Percentiles rank a stretch among this genome's conserved stretches.
phyloP scores from a whole-genome alignment of 163 green algal genomes.

The Picocystis sp. region DNA sequence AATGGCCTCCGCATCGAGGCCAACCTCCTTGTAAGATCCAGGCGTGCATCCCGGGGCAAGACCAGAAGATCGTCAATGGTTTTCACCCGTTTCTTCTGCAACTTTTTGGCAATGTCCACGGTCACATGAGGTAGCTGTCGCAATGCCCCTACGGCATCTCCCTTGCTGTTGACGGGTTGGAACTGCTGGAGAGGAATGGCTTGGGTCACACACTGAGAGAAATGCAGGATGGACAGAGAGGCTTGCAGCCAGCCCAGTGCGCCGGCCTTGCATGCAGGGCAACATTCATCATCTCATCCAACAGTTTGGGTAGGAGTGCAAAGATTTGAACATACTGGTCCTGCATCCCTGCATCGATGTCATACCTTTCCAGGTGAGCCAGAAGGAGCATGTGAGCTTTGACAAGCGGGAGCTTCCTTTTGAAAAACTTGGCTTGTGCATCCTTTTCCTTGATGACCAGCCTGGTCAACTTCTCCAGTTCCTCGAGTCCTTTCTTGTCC shows the following conservation, averaged over 20 bases:
- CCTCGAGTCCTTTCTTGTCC: constrained; percentile 43
- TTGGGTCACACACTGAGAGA: constrained; percentile 60
- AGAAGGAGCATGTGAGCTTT: constrained; percentile 73
- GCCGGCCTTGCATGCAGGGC: constrained; percentile 31
- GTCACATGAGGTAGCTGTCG: constrained; percentile 72
- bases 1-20: constrained; percentile 20
- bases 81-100: constrained; percentile 38
- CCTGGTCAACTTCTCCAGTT: constrained; percentile 43
- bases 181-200: constrained; percentile 34
- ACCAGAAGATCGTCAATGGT: constrained; percentile 39
- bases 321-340: constrained; percentile 55
- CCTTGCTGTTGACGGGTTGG: constrained; percentile 5
- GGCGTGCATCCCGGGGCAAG: constrained; percentile 21
- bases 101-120: constrained; percentile 38
- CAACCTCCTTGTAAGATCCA: constrained; percentile 20
- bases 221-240: constrained; percentile 48
- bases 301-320: constrained; percentile 39
- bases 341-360: constrained; percentile 42
- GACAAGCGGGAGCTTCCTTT: constrained; percentile 16
- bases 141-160: constrained; percentile 31
- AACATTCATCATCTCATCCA: constrained; percentile 81
- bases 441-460: constrained; percentile 8
- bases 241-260: constrained; percentile 54
- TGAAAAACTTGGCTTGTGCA: constrained; percentile 43
- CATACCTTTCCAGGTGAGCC: constrained; percentile 46